phyloP scores from a whole-genome alignment of 2,329 filamentous ascomycete species.

The Dactylella cylindrospora region DNA sequence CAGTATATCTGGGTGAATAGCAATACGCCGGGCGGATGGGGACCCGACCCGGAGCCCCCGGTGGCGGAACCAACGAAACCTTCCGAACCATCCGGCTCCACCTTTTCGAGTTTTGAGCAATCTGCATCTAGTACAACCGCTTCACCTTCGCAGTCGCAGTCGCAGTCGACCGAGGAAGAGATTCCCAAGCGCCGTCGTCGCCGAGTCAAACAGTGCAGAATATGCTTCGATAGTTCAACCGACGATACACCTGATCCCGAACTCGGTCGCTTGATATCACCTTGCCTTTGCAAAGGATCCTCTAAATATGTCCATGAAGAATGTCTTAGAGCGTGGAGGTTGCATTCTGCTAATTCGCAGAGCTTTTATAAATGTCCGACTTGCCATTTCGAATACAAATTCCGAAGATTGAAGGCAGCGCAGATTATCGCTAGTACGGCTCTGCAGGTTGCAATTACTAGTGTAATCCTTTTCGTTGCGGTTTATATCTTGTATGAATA shows the following conservation, averaged over 20 bases:
- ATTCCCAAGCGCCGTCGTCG: slow-evolving; percentile 22
- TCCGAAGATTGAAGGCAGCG: slow-evolving; percentile 66
- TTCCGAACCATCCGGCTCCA: background rate
- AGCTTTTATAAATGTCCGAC: slow-evolving; percentile 88
- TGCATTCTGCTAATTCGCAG: slow-evolving; percentile 68
- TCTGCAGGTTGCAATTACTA: slow-evolving; percentile 70
- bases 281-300: slow-evolving; percentile 90
- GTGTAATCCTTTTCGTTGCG: slow-evolving; percentile 68
- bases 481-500: slow-evolving; percentile 57
- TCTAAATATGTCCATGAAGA: slow-evolving; percentile 93
- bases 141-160: slow-evolving; percentile 1
- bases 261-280: slow-evolving; percentile 76
- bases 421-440: slow-evolving; percentile 62
- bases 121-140: background rate
- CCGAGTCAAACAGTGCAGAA: slow-evolving; percentile 72
- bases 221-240: slow-evolving; percentile 70
- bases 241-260: slow-evolving; percentile 62
- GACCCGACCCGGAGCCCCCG: slow-evolving; percentile 31
- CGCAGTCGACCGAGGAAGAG: slow-evolving; percentile 7
- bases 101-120: too few species aligned
- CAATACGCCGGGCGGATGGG: slow-evolving; percentile 41
- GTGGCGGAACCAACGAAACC: background rate
- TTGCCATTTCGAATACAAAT: slow-evolving; percentile 77
- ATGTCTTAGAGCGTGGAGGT: slow-evolving; percentile 80
- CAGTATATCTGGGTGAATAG: slow-evolving; percentile 42